A percentile compares a stretch with the other conserved stretches of the same genome.
Evolutionary conservation across 176 grass and related monocot genomes (phyloP).

Genomic region (Alopecurus myosuroides): DNA sequence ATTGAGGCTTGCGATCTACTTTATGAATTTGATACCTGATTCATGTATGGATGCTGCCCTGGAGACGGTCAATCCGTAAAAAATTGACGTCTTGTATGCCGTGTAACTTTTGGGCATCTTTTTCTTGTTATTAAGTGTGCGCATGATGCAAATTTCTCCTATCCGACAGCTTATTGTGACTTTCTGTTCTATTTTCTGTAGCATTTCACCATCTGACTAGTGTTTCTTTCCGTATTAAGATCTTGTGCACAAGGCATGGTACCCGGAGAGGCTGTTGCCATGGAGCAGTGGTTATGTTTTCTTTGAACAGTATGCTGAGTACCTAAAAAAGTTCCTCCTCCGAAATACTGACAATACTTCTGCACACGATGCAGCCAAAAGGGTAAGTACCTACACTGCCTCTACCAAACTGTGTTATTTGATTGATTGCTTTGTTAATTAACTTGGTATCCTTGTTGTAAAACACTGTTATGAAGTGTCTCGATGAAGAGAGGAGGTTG

Average conservation of each 20-base stretch:
- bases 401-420: background rate
- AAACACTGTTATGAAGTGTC: background rate
- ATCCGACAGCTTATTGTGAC: background rate
- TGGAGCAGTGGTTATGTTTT: background rate
- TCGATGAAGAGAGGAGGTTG: background rate
- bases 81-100: no score
- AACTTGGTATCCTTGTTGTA: background rate
- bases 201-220: background rate
- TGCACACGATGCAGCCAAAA: background rate
- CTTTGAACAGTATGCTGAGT: background rate
- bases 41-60: background rate
- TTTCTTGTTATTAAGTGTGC: no score
- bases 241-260: background rate
- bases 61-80: no score
- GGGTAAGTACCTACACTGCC: background rate
- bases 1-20: background rate
- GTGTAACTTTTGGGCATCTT: no score
- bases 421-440: background rate
- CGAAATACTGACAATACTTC: background rate
- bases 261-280: background rate
- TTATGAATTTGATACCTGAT: no score
- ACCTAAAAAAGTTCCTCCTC: background rate
- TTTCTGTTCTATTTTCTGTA: background rate
- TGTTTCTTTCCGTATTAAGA: background rate
- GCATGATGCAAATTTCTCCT: no score